Conservation (phyloP, 1,284 basidiomycete species). For the Lentinula novae-zelandiae region DNA sequence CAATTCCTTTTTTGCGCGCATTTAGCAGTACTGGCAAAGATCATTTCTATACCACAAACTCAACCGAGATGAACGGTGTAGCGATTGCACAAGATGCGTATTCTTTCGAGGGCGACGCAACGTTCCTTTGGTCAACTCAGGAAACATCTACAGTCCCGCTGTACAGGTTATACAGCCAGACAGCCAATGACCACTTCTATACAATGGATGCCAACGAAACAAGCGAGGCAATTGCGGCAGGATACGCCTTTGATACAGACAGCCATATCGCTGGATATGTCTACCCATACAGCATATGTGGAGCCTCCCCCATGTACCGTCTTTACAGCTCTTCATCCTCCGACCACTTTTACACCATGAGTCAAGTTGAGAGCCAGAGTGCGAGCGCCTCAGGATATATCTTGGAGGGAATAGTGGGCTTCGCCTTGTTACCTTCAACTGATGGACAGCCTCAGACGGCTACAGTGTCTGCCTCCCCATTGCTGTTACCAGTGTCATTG, state of each 20-base stretch:
- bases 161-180: background rate
- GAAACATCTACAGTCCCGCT: background rate
- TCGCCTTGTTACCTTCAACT: background rate
- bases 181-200: background rate
- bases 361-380: background rate
- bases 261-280: background rate
- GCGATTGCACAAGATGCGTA: background rate
- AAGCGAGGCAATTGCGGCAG: background rate
- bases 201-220: background rate
- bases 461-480: background rate
- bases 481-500: background rate
- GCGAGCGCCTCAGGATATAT: background rate
- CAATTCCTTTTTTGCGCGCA: background rate
- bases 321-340: background rate
- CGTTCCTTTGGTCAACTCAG: background rate
- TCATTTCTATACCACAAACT: conserved; percentile 6
- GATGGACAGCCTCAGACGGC: background rate
- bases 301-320: conserved; percentile 1
- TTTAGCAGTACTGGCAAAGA: background rate
- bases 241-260: background rate
- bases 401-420: background rate
- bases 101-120: background rate
- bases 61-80: background rate
- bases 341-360: conserved; percentile 10
- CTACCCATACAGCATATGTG: conserved; percentile 2